These are phyloP conservation scores for Fusarium sterilihyphosum DNA, from an alignment of 2,329 filamentous ascomycete genomes.

Conservation along the genomic window DNA sequence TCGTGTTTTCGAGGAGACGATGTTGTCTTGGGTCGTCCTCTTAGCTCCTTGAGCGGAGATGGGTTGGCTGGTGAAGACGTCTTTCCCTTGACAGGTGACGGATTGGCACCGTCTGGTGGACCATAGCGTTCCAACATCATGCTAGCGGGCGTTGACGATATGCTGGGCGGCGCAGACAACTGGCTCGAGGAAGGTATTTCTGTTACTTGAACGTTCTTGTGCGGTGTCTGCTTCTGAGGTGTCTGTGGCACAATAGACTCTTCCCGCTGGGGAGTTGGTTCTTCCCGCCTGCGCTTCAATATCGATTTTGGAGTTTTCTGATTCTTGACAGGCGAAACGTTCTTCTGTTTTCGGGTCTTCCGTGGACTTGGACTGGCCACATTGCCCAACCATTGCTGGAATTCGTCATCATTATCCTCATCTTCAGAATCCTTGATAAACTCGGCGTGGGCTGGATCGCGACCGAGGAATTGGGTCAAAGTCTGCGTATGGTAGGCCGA, in stretches of 20 bases:
- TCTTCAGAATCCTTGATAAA: constrained; percentile 54
- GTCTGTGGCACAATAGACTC: constrained; percentile 56
- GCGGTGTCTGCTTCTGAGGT: constrained; percentile 54
- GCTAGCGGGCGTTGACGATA: constrained; percentile 53
- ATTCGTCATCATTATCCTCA: constrained; percentile 45
- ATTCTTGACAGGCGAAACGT: constrained; percentile 17
- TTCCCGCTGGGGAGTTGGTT: constrained; percentile 35
- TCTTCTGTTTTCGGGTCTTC: constrained; percentile 7
- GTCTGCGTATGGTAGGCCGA: constrained; percentile 55
- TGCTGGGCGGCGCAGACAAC: constrained; percentile 51
- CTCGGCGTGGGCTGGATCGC: constrained; percentile 22
- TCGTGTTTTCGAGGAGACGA: constrained; percentile 35
- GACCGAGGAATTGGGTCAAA: constrained; percentile 52
- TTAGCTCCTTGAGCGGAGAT: constrained; percentile 36
- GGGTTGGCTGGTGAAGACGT: constrained; percentile 41
- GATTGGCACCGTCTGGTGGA: constrained; percentile 41
- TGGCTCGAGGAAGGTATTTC: constrained; percentile 57
- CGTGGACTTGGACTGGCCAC: constrained; percentile 43
- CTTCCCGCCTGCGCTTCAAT: constrained; percentile 22
- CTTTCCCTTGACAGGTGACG: constrained; percentile 53
- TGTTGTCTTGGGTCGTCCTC: constrained; percentile 35
- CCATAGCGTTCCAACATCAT: constrained; percentile 54
- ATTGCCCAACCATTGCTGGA: constrained; percentile 48
- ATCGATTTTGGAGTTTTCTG: constrained; percentile 30
- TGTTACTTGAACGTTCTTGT: constrained; percentile 42